Conservation (phyloP, 352 stramenopile species). For the Pythium oligandrum region DNA sequence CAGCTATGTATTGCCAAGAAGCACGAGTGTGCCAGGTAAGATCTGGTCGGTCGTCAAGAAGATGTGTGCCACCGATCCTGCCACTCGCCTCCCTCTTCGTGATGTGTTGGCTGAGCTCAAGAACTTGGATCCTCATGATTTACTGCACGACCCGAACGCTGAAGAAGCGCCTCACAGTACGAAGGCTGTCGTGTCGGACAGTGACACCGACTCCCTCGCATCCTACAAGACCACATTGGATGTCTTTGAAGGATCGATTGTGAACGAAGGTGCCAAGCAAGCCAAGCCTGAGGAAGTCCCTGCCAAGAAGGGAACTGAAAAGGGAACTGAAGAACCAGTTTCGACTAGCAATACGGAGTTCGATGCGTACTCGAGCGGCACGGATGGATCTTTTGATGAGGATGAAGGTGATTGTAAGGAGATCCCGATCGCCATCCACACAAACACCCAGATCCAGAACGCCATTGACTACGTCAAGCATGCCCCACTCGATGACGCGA, state of each 20-base stretch:
- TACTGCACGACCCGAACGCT: too few relatives aligned
- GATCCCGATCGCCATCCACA: neutral
- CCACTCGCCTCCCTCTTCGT: slow-evolving; percentile 36
- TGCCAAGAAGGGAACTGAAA: neutral
- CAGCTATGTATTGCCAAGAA: slow-evolving; percentile 33
- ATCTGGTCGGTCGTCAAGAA: slow-evolving; percentile 57
- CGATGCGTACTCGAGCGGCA: too few relatives aligned
- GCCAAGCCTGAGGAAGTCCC: neutral
- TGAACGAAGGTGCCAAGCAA: neutral
- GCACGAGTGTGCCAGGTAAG: slow-evolving; percentile 29
- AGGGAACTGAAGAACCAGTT: neutral
- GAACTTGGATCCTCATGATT: slow-evolving; percentile 14
- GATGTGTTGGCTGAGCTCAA: slow-evolving; percentile 46
- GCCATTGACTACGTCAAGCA: neutral
- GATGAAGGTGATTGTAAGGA: neutral
- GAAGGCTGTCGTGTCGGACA: slow-evolving; percentile 2
- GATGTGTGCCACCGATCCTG: slow-evolving; percentile 54
- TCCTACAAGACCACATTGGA: slow-evolving; percentile 20
- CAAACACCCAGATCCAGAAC: neutral
- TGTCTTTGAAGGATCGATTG: neutral
- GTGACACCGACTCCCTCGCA: slow-evolving; percentile 16
- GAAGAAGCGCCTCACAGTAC: neutral
- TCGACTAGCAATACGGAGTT: too few relatives aligned
- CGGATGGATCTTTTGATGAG: neutral
- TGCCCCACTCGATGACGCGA: neutral